phyloP scores from a whole-genome alignment of 345 rosid genomes.

The Pistacia integerrima region DNA sequence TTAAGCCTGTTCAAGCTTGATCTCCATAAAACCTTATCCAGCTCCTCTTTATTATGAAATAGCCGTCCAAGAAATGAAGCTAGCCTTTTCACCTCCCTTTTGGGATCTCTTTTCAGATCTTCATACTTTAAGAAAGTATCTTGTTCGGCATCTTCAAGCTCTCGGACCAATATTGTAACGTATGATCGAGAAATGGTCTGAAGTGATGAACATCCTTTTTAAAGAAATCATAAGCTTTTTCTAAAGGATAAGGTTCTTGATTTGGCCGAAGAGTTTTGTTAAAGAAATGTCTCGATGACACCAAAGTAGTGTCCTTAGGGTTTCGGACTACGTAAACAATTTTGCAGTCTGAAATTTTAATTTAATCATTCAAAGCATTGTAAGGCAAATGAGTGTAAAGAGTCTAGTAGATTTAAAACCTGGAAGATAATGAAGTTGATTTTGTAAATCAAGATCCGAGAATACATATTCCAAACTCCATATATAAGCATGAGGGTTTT shows the following conservation, averaged over 20 bases:
- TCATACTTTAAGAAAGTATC: slow-evolving; percentile 38
- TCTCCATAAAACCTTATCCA: slow-evolving; percentile 21
- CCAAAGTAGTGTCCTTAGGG: slow-evolving; percentile 39
- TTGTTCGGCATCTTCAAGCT: slow-evolving; percentile 27
- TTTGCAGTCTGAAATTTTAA: slow-evolving; percentile 21
- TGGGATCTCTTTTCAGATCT: background rate
- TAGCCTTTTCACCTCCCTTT: slow-evolving; percentile 20
- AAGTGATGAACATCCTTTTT: slow-evolving; percentile 26
- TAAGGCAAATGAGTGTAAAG: slow-evolving; percentile 28
- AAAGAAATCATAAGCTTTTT: slow-evolving; percentile 34
- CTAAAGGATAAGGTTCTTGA: slow-evolving; percentile 1
- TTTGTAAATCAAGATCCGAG: too few relatives aligned
- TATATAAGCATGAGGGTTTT: slow-evolving; percentile 18
- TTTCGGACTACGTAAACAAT: slow-evolving; percentile 39
- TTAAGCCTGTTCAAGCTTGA: slow-evolving; percentile 42
- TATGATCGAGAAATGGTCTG: slow-evolving; percentile 33
- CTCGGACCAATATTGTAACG: slow-evolving; percentile 26
- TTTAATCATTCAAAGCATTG: slow-evolving; percentile 10
- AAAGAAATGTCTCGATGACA: slow-evolving; percentile 33
- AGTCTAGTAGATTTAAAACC: slow-evolving; percentile 11
- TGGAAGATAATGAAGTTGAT: background rate
- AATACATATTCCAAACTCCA: slow-evolving; percentile 17
- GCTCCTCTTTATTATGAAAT: slow-evolving; percentile 20
- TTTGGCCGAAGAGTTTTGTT: slow-evolving; percentile 1
- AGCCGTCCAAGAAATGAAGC: slow-evolving; percentile 27